Base-by-base conservation (phyloP, 148 eudicot species). In the Simmondsia chinensis region DNA sequence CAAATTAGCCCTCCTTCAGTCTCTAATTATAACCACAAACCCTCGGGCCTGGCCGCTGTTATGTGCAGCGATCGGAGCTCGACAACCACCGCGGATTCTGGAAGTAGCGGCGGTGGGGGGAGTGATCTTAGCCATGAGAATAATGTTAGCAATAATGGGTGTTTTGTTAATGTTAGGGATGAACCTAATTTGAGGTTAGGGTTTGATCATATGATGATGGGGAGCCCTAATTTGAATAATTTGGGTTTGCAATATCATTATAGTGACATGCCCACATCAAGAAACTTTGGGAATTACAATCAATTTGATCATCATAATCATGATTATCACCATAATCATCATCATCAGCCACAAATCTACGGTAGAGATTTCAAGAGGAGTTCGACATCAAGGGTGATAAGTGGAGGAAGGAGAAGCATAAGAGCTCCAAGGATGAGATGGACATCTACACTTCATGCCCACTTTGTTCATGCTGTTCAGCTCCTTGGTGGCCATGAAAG, bases 401-500 rank as follows among this genome's bases (percentile, higher is more conserved):
- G 29, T 37, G 25, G 46, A 46, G 80, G 79, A 0, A 80, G 48
- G 61, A 73, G 82, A 40, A 73, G 77, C 29, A 68, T 74, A 26
- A 71, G 97, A 53, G 93, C 93, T 30, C 97, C 97, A 0, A 72
- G 97, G 38, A 89, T 89, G 97, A 69, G 95, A 68, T 89, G 97
- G 97, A 89, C 97, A 52, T 78, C 97, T 0, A 84, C 95, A 48
- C 88, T 89, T 21, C 97, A 89, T 56, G 76, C 97, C 34, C 97
- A 82, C 45, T 89, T 89, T 61, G 80, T 89, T 51, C 97, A 89
- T 54, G 97, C 95, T 17, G 95, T 89, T 67, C 82, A 85, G 70
- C 81, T 89, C 3, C 95, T 89, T 51, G 97, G 97, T 20, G 97
- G 97, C 30, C 97, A 89, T 76, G 95, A 85, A 63, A 74, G 97